phyloP scores from a whole-genome alignment of 2,329 filamentous ascomycete species.

The Penicillium sp. region DNA sequence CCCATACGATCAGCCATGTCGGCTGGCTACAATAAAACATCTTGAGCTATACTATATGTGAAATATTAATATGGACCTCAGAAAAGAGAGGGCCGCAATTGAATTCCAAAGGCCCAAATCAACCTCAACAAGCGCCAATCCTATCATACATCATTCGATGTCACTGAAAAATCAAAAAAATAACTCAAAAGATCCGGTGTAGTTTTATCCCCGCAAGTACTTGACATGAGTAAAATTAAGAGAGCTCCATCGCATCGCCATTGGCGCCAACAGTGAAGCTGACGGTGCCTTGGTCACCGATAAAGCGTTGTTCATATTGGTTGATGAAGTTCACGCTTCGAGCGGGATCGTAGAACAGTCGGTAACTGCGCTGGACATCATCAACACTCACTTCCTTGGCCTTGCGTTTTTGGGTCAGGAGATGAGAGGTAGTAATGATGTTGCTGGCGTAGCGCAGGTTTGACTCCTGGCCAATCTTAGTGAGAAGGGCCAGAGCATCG shows the following conservation, averaged over 20 bases:
- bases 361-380: conserved; percentile 91
- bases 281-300: conserved; percentile 81
- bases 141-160: conserved; percentile 42
- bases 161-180: conserved; percentile 22
- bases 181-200: conserved; percentile 17
- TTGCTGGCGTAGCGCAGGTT: conserved; percentile 96
- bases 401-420: conserved; percentile 82
- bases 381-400: conserved; percentile 80
- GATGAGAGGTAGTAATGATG: conserved; percentile 89
- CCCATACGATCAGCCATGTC: neutral
- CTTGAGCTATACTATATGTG: neutral
- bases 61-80: conserved; percentile 10
- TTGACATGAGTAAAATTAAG: conserved; percentile 41
- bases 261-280: conserved; percentile 60
- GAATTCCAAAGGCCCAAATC: conserved; percentile 25
- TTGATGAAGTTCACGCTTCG: conserved; percentile 88
- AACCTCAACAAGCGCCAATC: conserved; percentile 37
- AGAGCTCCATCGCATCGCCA: conserved; percentile 71
- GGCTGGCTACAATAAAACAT: conserved; percentile 1
- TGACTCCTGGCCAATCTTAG: conserved; percentile 92
- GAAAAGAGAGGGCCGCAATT: conserved; percentile 14
- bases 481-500: conserved; percentile 87
- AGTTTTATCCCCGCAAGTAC: conserved; percentile 21
- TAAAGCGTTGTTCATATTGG: conserved; percentile 89
- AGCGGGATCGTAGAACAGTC: conserved; percentile 86